Evolutionary conservation across 2,329 filamentous ascomycete genomes (phyloP).

Genomic region (Arthrobotrys pseudoclavata): DNA sequence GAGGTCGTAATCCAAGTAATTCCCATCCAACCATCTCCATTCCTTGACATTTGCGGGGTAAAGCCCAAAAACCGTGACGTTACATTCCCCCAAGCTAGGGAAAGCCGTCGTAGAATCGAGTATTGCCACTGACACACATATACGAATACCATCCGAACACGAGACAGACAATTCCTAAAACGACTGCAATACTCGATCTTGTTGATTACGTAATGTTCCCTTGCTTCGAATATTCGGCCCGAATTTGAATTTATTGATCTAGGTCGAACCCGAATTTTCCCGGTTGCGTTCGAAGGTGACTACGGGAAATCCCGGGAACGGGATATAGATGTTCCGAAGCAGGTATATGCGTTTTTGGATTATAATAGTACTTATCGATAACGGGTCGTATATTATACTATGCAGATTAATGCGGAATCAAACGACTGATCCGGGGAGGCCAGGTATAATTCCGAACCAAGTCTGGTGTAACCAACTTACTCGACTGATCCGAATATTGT

Average conservation of each 20-base stretch:
- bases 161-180: not conserved
- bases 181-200: no score
- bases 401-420: not conserved
- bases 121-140: not conserved
- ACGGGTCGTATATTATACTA: not conserved
- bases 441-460: no score
- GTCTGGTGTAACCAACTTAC: no score
- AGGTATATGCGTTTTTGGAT: no score
- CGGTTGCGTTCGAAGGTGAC: not conserved
- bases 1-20: not conserved
- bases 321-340: no score
- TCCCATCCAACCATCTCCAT: no score
- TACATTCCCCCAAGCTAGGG: not conserved
- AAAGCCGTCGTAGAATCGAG: not conserved
- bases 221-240: not conserved
- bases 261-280: not conserved
- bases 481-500: not conserved
- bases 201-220: not conserved
- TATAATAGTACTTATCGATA: not conserved
- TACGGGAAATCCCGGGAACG: not conserved
- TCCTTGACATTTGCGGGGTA: not conserved
- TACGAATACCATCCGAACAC: not conserved
- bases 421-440: no score
- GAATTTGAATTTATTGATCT: not conserved
- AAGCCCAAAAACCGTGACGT: not conserved